These are phyloP conservation scores for Neoscytalidium dimidiatum DNA, from an alignment of 2,329 filamentous ascomycete genomes.

Conservation along the genomic window DNA sequence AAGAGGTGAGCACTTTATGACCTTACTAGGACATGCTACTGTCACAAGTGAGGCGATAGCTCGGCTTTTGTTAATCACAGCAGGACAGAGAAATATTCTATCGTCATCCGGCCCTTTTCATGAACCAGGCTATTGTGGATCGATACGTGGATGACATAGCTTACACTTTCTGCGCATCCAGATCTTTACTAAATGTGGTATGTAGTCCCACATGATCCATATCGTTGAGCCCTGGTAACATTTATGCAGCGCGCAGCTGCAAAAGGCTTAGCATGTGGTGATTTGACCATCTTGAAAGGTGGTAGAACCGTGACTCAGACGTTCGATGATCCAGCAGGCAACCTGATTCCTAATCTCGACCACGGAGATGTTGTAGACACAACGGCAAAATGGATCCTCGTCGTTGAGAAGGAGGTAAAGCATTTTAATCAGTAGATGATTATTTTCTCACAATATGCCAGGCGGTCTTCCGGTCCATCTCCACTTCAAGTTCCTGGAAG, in stretches of 20 bases:
- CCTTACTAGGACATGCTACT: too few species aligned
- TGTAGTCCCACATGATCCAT: slow-evolving; percentile 26
- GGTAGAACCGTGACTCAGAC: slow-evolving; percentile 48
- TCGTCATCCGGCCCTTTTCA: slow-evolving; percentile 71
- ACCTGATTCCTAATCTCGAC: slow-evolving; percentile 59
- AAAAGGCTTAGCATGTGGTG: slow-evolving; percentile 70
- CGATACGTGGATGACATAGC: slow-evolving; percentile 74
- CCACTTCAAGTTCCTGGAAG: slow-evolving; percentile 58
- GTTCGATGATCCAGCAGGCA: slow-evolving; percentile 45
- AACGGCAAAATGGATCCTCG: slow-evolving; percentile 63
- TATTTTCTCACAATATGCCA: slow-evolving; percentile 33
- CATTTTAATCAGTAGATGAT: neutral
- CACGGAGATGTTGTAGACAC: slow-evolving; percentile 55
- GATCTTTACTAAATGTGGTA: slow-evolving; percentile 71
- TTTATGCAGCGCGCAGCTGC: slow-evolving; percentile 65
- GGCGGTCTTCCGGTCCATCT: slow-evolving; percentile 74
- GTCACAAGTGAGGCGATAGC: too few species aligned
- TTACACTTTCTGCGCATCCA: slow-evolving; percentile 64
- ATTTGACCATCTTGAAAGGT: slow-evolving; percentile 49
- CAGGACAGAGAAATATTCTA: slow-evolving; percentile 75
- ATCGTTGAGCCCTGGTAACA: slow-evolving; percentile 23
- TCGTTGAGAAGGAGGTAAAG: slow-evolving; percentile 76
- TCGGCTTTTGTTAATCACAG: neutral
- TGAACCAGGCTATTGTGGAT: slow-evolving; percentile 68
- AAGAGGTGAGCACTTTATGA: slow-evolving; percentile 62